Evolutionary conservation across 2,329 filamentous ascomycete species (phyloP).

Genomic region (Aurifilum marmelostoma): DNA sequence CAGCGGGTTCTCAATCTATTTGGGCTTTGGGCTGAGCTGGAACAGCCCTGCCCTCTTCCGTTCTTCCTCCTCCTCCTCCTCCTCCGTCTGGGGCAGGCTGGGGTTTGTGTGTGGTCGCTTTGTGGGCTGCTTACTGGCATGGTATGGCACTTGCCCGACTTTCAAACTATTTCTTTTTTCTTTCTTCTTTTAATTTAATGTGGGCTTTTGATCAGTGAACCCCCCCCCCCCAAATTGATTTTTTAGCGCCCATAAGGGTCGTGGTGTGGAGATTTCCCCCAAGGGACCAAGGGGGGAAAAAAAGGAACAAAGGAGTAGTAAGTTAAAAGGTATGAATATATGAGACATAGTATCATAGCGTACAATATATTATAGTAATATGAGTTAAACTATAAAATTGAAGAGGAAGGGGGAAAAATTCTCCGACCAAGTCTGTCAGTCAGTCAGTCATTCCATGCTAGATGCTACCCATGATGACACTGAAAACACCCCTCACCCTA

Average conservation of each 20-base stretch:
- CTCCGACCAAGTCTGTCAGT: background rate
- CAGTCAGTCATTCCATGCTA: background rate
- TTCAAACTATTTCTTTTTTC: too few species aligned
- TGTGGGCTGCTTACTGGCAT: too few species aligned
- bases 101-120: too few species aligned
- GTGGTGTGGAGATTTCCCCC: background rate
- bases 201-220: background rate
- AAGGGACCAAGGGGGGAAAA: background rate
- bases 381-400: background rate
- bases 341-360: background rate
- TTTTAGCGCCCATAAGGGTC: constrained; percentile 1
- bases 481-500: background rate
- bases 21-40: background rate
- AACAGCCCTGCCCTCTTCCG: background rate
- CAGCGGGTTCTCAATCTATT: background rate
- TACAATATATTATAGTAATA: background rate
- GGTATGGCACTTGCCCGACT: too few species aligned
- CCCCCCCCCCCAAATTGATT: background rate
- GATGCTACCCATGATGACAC: background rate
- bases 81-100: background rate
- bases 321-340: background rate
- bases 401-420: too few species aligned
- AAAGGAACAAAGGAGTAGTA: background rate
- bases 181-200: background rate
- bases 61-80: background rate